Evolutionary conservation across 1,284 basidiomycete species (phyloP).

Genomic region (Singerocomus inundabilis): DNA sequence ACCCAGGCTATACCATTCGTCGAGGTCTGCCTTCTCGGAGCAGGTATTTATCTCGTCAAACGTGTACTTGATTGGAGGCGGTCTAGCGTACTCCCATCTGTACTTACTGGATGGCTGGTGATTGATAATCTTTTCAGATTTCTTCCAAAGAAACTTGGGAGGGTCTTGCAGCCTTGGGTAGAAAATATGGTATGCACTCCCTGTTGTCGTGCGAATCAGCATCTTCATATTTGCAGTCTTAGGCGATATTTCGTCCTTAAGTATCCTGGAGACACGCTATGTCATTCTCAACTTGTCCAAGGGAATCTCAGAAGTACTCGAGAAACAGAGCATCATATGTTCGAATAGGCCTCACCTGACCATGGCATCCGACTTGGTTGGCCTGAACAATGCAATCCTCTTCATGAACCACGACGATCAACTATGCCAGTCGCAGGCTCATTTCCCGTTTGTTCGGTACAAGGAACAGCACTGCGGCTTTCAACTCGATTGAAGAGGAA

Average conservation of each 20-base stretch:
- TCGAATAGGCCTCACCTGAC: constrained; percentile 23
- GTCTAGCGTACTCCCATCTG: constrained; percentile 29
- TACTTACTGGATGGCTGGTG: constrained; percentile 33
- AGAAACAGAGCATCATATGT: constrained; percentile 28
- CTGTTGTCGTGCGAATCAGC: neutral
- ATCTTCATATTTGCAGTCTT: neutral
- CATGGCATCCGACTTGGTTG: constrained; percentile 30
- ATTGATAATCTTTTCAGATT: constrained; percentile 42
- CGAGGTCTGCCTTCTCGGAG: constrained; percentile 13
- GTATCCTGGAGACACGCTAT: too few relatives aligned
- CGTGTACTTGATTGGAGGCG: constrained; percentile 1
- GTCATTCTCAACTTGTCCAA: constrained; percentile 24
- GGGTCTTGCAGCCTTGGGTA: constrained; percentile 44
- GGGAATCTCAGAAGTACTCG: constrained; percentile 25
- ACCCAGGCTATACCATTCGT: neutral
- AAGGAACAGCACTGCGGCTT: constrained; percentile 15
- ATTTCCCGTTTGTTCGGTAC: constrained; percentile 32
- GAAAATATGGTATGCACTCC: constrained; percentile 37
- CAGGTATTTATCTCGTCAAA: constrained; percentile 11
- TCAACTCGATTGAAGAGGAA: constrained; percentile 23
- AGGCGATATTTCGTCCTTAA: constrained; percentile 28
- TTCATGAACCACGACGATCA: constrained; percentile 26
- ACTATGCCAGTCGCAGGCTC: constrained; percentile 19
- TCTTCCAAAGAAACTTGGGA: constrained; percentile 42
- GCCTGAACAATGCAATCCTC: constrained; percentile 21